Evolutionary conservation across 257 asterid genomes (phyloP).

Genomic region (Solanum infundibuliforme): DNA sequence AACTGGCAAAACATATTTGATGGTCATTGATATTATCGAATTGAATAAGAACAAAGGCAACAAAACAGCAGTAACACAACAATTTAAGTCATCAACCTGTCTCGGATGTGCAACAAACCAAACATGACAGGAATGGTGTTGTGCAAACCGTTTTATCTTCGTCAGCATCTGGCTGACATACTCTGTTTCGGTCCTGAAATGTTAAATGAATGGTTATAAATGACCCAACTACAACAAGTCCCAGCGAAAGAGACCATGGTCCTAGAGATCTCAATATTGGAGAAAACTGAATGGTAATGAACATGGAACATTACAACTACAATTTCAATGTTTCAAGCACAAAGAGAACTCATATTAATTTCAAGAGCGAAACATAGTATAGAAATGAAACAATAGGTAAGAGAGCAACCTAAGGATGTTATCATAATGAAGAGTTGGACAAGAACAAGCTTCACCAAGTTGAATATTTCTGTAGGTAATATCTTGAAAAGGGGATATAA

Average conservation of each 20-base stretch:
- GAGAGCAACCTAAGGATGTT: neutral
- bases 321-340: neutral
- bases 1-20: constrained; percentile 28
- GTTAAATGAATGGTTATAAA: neutral
- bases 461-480: neutral
- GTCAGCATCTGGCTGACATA: constrained; percentile 98
- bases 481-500: neutral
- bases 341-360: neutral
- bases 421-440: neutral
- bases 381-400: neutral
- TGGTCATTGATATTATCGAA: constrained; percentile 5
- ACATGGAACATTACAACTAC: neutral
- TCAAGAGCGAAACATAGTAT: neutral
- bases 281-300: neutral
- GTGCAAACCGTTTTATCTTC: constrained; percentile 85
- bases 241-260: neutral
- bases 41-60: neutral
- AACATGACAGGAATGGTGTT: constrained; percentile 91
- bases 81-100: constrained; percentile 43
- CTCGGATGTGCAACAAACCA: constrained; percentile 99
- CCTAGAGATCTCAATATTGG: neutral
- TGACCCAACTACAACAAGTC: neutral
- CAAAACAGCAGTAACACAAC: neutral
- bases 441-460: neutral
- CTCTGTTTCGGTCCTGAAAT: constrained; percentile 89